Base-by-base conservation (phyloP, 352 stramenopile species). In the Phytophthora cryptogea region DNA sequence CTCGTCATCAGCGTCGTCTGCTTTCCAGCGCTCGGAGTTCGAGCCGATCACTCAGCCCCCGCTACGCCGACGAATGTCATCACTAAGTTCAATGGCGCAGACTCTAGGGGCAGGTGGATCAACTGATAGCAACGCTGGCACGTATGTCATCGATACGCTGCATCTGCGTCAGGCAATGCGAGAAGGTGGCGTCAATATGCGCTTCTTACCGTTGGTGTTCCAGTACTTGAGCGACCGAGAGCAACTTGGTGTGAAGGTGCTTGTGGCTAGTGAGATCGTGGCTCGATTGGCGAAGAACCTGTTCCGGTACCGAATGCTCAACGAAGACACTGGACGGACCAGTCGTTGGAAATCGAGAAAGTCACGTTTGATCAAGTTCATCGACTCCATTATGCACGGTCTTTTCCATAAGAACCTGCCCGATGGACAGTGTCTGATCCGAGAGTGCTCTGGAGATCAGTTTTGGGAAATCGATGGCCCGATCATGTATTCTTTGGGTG, bases 401-500 rank as follows among this genome's bases (percentile, higher is more conserved):
- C 41, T 87, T 8, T 84, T 84, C 53, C 76, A 84, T 46, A 66
- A 74, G n/a, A 77, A 79, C 32, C 67, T 80, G 17, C 64, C 61
- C 10, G 51, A 43, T 14, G 51, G 46, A 0, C 40, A 42, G 6
- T 77, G 67, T 57, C 9, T 45, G 28, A 62, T 81, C 54, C 45
- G 50, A 52, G 63, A 80, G 55, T 87, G 77, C 43, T 63, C 58
- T 28, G 77, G 72, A 7, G 72, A 82, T 20, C 83, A 93, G 48
- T 94, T 94, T 33, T 94, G 86, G 86, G 60, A 78, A 13, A 72
- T 91, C 0, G 78, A 93, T 39, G 81, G 76, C 1, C 80, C 74
- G 0, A 77, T 92, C 14, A 75, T 78, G 73, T 74, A 87, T 43
- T 62, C 76, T 3, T 66, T 94, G 2, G 86, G 86, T 17, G 74